Base-by-base conservation (phyloP, 140 eudicot genomes). In the Stevia rebaudiana region DNA sequence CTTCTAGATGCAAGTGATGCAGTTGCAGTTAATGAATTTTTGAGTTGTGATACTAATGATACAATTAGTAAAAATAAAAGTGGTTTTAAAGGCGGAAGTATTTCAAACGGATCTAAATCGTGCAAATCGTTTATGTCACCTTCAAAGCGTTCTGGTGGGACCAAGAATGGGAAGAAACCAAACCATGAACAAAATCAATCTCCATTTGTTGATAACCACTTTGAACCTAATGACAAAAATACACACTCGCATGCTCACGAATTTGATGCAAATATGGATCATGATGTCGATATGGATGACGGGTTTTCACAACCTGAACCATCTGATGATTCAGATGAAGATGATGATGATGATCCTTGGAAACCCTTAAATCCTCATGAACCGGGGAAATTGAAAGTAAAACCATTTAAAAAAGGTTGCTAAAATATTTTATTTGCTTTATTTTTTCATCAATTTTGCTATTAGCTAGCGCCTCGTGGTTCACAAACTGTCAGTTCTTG, bases 341-440 rank as follows among this genome's bases (percentile, higher is more conserved):
- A 82, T 13, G 79, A 84, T 22, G 88, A 82, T 13, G 79, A 84
- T 22, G 95, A 92, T 81, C 96, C 96, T 52, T 88, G 96, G 96
- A 88, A 88, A 73, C 96, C 90, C 46, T 72, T 92, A 61, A 88
- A 92, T 73, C 98, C 96, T 50, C 98, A 92, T 76, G 98, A 88
- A 71, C 84, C 70, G 30, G 98, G 98, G 37, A 88, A 76, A 61
- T 68, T 92, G 82, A 88, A 83, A 85, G 78, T 92, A 30, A 92
- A 85, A 69, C 94, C 96, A 40, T 88, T 81, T 30, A 83, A 67
- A 70, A 85, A 80, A 85, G 88, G 98, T 90, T 73, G 59, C 10
- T 58, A 18, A 10, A 42, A 31, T 23, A 40, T 16, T 30, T 23
- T 65, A 22, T 21, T 73, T 39, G 40, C 44, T 24, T 79, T 7